Conservation (phyloP, 306 rosid species). For the Prunus davidiana region DNA sequence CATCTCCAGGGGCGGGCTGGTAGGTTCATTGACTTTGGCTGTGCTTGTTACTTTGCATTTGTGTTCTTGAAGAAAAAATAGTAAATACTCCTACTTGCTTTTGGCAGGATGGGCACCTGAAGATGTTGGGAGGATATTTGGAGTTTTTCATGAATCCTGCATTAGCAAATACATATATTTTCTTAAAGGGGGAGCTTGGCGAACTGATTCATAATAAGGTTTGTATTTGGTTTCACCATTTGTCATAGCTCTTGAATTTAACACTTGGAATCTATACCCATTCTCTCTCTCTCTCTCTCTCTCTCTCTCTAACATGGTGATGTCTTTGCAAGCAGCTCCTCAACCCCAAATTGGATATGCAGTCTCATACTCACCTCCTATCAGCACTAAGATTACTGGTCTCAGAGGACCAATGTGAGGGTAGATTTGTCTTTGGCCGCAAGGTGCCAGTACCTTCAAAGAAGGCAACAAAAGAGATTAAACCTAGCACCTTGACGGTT, state of each 20-base stretch:
- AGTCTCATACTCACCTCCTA: slow-evolving; percentile 54
- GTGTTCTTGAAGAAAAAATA: slow-evolving; percentile 4
- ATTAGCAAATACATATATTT: slow-evolving; percentile 63
- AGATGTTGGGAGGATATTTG: slow-evolving; percentile 59
- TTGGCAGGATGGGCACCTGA: slow-evolving; percentile 57
- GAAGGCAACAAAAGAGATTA: slow-evolving; percentile 31
- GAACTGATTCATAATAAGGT: slow-evolving; percentile 77
- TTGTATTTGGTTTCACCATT: slow-evolving; percentile 18
- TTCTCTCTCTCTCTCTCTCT: neutral
- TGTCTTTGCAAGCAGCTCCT: slow-evolving; percentile 56
- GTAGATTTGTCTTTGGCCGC: slow-evolving; percentile 74
- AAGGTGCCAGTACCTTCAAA: slow-evolving; percentile 41
- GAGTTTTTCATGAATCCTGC: slow-evolving; percentile 91
- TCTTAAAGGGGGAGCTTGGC: slow-evolving; percentile 68
- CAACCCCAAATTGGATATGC: slow-evolving; percentile 64
- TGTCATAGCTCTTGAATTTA: slow-evolving; percentile 7
- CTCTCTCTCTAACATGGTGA: neutral
- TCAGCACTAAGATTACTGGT: slow-evolving; percentile 78
- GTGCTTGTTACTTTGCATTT: slow-evolving; percentile 2
- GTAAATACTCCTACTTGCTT: slow-evolving; percentile 20
- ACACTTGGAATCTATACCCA: slow-evolving; percentile 6
- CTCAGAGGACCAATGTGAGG: slow-evolving; percentile 79
- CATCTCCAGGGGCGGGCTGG: slow-evolving; percentile 49
- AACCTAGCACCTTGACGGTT: slow-evolving; percentile 20
- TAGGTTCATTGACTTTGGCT: slow-evolving; percentile 13